Evolutionary conservation across 805 yeast genomes (phyloP), one percentile per base, ranked within the genome.

Genomic region (Pichia paraexigua): DNA sequence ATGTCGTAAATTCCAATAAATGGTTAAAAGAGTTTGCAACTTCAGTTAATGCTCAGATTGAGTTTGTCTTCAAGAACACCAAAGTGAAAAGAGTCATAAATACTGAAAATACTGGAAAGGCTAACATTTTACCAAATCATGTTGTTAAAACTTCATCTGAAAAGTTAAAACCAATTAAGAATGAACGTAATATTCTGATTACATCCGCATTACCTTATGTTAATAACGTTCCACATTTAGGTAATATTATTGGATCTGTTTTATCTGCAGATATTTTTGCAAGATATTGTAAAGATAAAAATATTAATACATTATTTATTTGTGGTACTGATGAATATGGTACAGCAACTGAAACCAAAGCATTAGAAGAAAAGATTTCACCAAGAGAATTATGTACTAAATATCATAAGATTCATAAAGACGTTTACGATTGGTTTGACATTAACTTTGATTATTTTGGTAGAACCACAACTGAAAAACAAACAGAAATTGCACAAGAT

Each of bases 301-400:
- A 89, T 68, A 84, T 85, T 72, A 94, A 91, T 67, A 76, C 96
- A 21, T 72, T 94, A 57, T 94, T 74, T 63, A 71, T 94, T 52
- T 90, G 99, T 71, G 99, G 99, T 72, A 94, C 99, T 40, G 99
- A 94, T 67, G 99, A 94, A 72, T 94, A 94, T 67, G 99, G 99
- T 67, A 94, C 99, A 52, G 99, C 99, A 45, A 94, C 99, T 17
- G 99, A 94, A 70, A 94, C 99, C 28, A 94, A 92, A 71, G 99
- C 99, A 12, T 72, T 94, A 47, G 98, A 92, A 67, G 99, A 94
- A 64, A 83, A 85, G 42, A 85, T 87, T 54, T 78, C 95, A 3
- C 99, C 99, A 47, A 74, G 80, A 61, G 85, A 89, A 66, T 75
- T 94, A 60, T 94, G 98, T 76, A 89, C 85, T 69, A 94, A 92